These are phyloP conservation scores for Globisporangium nodosum DNA, from an alignment of 352 stramenopile genomes.

Conservation along the genomic window DNA sequence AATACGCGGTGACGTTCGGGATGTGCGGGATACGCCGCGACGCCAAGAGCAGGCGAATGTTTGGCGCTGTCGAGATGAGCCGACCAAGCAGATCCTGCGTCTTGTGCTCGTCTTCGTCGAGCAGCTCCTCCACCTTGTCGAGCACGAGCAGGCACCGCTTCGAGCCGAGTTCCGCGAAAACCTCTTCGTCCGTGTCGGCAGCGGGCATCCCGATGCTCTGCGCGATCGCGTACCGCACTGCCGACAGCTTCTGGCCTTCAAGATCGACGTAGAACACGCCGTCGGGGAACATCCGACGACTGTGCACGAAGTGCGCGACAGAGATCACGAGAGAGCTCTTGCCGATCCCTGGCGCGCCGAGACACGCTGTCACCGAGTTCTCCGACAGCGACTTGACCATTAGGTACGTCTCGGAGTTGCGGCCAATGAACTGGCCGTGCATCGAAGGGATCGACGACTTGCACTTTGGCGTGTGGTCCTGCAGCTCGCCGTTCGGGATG, in stretches of 20 bases:
- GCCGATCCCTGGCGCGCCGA: constrained; percentile 70
- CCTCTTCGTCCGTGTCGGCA: constrained; percentile 69
- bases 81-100: constrained; percentile 60
- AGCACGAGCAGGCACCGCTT: constrained; percentile 71
- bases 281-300: constrained; percentile 70
- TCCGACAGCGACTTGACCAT: constrained; percentile 70
- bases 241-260: constrained; percentile 74
- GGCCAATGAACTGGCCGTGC: constrained; percentile 80
- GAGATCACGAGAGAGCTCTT: constrained; percentile 83
- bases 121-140: constrained; percentile 75
- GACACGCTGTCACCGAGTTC: constrained; percentile 69
- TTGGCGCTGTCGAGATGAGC: constrained; percentile 63
- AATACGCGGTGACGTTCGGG: constrained; percentile 72
- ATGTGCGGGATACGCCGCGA: constrained; percentile 71
- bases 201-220: constrained; percentile 73
- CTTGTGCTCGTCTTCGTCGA: constrained; percentile 75
- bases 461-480: constrained; percentile 64
- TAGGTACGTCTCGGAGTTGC: constrained; percentile 73
- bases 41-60: constrained; percentile 61
- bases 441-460: constrained; percentile 76
- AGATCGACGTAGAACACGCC: constrained; percentile 82
- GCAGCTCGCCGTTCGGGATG: constrained; percentile 47
- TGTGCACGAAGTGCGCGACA: constrained; percentile 74
- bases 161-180: constrained; percentile 65
- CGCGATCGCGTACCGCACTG: constrained; percentile 75